Evolutionary conservation across 2,329 filamentous ascomycete species (phyloP).

Genomic region (Colletotrichum sp.): DNA sequence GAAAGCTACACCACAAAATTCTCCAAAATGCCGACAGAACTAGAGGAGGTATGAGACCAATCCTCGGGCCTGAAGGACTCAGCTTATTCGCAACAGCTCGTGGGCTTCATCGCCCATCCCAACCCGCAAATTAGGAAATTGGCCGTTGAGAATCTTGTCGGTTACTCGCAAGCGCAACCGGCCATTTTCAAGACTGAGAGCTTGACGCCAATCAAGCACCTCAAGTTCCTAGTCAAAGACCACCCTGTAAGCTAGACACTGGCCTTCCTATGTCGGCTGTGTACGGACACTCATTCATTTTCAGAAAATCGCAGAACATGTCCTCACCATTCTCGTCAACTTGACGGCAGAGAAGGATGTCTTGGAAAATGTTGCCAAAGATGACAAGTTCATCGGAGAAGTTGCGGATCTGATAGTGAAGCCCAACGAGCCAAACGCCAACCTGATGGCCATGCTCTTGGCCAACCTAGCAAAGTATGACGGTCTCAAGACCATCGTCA

Average conservation of each 20-base stretch:
- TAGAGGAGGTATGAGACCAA: slow-evolving; percentile 68
- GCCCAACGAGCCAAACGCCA: slow-evolving; percentile 78
- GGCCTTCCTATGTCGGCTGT: neutral
- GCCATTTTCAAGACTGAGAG: slow-evolving; percentile 83
- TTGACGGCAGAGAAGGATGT: slow-evolving; percentile 79
- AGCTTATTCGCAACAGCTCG: slow-evolving; percentile 64
- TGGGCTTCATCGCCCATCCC: slow-evolving; percentile 91
- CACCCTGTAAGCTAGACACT: slow-evolving; percentile 65
- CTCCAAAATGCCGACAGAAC: slow-evolving; percentile 71
- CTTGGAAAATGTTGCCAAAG: slow-evolving; percentile 72
- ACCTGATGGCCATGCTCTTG: slow-evolving; percentile 88
- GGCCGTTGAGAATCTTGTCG: slow-evolving; percentile 85
- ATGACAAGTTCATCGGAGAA: slow-evolving; percentile 81
- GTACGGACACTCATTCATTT: neutral
- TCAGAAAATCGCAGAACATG: slow-evolving; percentile 90
- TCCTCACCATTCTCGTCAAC: slow-evolving; percentile 88
- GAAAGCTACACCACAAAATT: neutral
- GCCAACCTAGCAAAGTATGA: slow-evolving; percentile 90
- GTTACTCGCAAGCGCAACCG: slow-evolving; percentile 76
- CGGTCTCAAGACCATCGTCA: slow-evolving; percentile 70
- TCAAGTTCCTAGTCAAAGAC: slow-evolving; percentile 87
- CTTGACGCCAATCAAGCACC: slow-evolving; percentile 79
- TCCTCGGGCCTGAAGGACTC: neutral
- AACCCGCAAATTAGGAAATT: slow-evolving; percentile 89
- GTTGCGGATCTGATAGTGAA: slow-evolving; percentile 77